phyloP scores from a whole-genome alignment of 345 rosid genomes.

The Dimocarpus longan region DNA sequence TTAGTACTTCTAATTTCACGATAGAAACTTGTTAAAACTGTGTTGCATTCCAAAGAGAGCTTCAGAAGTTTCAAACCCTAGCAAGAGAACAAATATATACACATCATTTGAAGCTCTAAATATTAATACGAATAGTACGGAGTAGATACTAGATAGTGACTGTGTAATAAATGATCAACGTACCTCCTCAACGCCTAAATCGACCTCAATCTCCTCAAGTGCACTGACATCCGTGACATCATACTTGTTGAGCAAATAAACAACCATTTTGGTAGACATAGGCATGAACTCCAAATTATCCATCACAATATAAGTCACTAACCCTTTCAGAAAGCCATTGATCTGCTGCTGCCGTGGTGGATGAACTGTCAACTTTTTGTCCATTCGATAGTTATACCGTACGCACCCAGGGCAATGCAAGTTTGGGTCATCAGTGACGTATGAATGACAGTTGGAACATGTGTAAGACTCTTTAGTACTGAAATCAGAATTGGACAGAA shows the following conservation, averaged over 20 bases:
- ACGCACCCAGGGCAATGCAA: not conserved
- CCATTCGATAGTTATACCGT: no score
- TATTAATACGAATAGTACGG: no score
- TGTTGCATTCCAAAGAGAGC: constrained; percentile 11
- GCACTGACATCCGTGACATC: not conserved
- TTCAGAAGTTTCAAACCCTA: constrained; percentile 16
- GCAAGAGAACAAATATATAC: not conserved
- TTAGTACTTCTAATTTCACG: no score
- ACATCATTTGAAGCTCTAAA: no score
- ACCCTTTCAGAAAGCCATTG: not conserved
- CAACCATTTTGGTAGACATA: not conserved
- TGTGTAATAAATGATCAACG: not conserved
- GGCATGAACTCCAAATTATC: not conserved
- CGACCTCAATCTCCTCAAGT: not conserved
- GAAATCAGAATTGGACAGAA: not conserved
- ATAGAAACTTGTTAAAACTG: not conserved
- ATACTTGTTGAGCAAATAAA: not conserved
- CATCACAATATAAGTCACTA: not conserved
- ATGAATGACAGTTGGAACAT: rapidly evolving
- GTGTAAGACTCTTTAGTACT: not conserved
- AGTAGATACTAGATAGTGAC: no score
- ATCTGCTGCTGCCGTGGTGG: no score
- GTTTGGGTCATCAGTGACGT: not conserved
- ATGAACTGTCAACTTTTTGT: no score
- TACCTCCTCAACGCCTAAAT: not conserved